Conservation (phyloP, 1,139 yeast species). For the Candida tetrigidarum region DNA sequence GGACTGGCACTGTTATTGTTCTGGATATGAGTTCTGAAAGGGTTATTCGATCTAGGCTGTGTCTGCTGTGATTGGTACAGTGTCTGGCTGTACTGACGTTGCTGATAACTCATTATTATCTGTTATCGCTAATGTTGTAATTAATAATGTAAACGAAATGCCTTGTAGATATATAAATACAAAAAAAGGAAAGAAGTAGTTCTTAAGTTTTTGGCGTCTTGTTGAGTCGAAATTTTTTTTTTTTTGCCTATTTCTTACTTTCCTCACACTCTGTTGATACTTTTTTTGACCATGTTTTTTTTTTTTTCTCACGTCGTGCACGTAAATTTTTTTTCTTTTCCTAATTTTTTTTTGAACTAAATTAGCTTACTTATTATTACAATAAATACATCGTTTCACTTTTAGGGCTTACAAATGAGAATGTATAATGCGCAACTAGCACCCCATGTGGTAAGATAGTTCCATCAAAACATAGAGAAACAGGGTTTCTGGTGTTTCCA, state of each 20-base stretch:
- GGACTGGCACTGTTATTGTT: background rate
- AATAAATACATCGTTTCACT: background rate
- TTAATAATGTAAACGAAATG: background rate
- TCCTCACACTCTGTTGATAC: slow-evolving; percentile 3
- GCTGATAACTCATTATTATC: background rate
- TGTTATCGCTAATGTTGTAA: background rate
- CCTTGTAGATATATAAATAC: background rate
- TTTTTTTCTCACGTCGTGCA: background rate
- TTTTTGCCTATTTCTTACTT: background rate
- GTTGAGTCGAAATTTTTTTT: slow-evolving; percentile 3
- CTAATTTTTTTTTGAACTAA: background rate
- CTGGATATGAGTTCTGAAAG: slow-evolving; percentile 1
- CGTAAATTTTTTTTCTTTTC: background rate
- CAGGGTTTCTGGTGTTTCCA: too few species aligned
- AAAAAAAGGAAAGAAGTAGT: background rate
- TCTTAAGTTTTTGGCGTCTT: slow-evolving; percentile 1
- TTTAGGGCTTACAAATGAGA: background rate
- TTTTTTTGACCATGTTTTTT: background rate
- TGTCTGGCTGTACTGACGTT: background rate
- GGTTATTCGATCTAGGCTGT: slow-evolving; percentile 2
- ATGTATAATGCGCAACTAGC: background rate
- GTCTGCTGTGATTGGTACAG: slow-evolving; percentile 1
- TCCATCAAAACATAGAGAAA: too few species aligned
- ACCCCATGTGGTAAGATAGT: background rate
- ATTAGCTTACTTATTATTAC: background rate